Conservation (phyloP, 768 basidiomycete species). For the Lactarius deliciosus region DNA sequence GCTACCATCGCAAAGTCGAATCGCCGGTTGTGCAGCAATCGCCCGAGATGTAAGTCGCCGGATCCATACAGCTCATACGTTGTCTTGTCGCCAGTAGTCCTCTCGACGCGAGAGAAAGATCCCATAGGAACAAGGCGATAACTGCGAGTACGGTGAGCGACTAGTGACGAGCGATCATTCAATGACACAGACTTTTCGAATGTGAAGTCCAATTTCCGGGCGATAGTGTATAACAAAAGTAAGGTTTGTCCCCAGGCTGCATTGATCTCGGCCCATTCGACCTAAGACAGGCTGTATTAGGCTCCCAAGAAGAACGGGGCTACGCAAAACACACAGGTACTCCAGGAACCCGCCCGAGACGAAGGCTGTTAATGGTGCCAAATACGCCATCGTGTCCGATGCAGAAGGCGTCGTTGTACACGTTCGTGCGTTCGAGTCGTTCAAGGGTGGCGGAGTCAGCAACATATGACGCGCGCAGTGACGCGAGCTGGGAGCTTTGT, state of each 20-base stretch:
- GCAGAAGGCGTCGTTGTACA: conserved; percentile 94
- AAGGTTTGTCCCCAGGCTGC: conserved; percentile 98
- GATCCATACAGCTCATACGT: conserved; percentile 93
- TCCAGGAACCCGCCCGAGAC: conserved; percentile 83
- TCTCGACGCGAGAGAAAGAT: conserved; percentile 91
- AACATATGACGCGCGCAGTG: conserved; percentile 74
- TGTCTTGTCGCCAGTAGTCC: conserved; percentile 74
- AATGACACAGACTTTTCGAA: conserved; percentile 69
- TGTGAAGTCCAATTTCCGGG: conserved; percentile 84
- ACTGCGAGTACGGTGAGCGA: conserved; percentile 41
- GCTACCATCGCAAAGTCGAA: conserved; percentile 97
- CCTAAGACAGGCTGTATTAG: conserved; percentile 44
- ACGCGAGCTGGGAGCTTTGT: conserved; percentile 66
- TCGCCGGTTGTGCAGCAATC: conserved; percentile 88
- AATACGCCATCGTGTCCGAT: conserved; percentile 94
- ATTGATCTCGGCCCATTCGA: conserved; percentile 99
- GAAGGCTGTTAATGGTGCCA: conserved; percentile 96
- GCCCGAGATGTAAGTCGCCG: conserved; percentile 85
- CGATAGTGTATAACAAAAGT: conserved; percentile 87
- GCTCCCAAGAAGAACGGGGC: not conserved
- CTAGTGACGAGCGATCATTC: conserved; percentile 14
- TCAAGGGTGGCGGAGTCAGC: conserved; percentile 75
- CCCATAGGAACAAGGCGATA: conserved; percentile 93
- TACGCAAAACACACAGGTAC: conserved; percentile 57
- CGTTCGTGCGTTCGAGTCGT: conserved; percentile 87